A percentile compares a stretch with the other conserved stretches of the same genome.
Conservation (phyloP, 2,329 filamentous ascomycete genomes). For the Didymosphaeria variabile region DNA sequence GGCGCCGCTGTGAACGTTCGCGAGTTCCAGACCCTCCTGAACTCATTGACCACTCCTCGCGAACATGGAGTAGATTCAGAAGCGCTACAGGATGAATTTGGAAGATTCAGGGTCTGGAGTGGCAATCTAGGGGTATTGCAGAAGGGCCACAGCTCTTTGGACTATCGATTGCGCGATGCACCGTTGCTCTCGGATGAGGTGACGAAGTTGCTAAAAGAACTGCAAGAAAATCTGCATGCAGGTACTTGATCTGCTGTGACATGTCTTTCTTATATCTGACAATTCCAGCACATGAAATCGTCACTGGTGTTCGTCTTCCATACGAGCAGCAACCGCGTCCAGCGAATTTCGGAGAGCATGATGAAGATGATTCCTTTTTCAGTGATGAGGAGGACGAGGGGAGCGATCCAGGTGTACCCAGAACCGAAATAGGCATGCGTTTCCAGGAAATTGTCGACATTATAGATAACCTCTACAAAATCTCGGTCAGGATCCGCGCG, state of each 20-base stretch:
- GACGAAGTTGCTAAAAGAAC: conserved; percentile 45
- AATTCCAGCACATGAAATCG: conserved; percentile 33
- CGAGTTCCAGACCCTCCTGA: conserved; percentile 37
- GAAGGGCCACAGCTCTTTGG: conserved; percentile 48
- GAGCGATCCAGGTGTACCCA: conserved; percentile 30
- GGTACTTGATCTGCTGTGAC: conserved; percentile 11
- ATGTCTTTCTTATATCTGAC: neutral
- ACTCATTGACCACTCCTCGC: conserved; percentile 29
- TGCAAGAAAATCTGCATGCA: conserved; percentile 41
- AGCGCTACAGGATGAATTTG: conserved; percentile 47
- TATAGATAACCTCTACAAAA: conserved; percentile 49
- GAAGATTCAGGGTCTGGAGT: conserved; percentile 49
- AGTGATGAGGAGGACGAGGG: conserved; percentile 40
- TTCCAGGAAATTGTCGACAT: conserved; percentile 49
- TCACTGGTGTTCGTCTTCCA: conserved; percentile 41
- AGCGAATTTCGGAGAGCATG: conserved; percentile 16
- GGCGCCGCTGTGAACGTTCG: conserved; percentile 41
- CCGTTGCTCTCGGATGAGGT: conserved; percentile 44
- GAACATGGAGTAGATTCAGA: conserved; percentile 35
- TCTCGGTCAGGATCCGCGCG: conserved; percentile 48
- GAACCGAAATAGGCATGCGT: conserved; percentile 46
- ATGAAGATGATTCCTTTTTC: conserved; percentile 39
- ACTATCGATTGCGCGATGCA: conserved; percentile 49
- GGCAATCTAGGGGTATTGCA: conserved; percentile 48
- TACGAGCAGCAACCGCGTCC: conserved; percentile 41